Conservation (phyloP, 805 yeast genomes). For the Candida hungchunana region DNA sequence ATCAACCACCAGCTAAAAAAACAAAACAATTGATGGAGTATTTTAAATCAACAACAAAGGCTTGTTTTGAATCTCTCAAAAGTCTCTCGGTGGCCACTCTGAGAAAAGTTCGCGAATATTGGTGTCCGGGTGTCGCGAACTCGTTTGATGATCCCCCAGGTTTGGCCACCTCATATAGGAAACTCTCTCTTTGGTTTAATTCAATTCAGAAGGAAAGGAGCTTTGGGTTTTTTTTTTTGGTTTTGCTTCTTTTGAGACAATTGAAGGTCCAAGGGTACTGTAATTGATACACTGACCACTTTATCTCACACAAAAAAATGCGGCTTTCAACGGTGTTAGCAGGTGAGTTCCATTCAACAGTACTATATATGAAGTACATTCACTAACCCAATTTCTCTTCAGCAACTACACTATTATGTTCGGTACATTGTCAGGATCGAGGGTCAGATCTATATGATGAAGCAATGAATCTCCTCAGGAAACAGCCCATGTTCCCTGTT, state of each 20-base stretch:
- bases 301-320: neutral
- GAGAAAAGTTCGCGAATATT: neutral
- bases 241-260: neutral
- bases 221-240: neutral
- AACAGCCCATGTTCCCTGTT: slow-evolving; percentile 6
- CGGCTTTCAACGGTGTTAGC: neutral
- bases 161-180: too few relatives aligned
- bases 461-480: slow-evolving; percentile 1
- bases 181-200: too few relatives aligned
- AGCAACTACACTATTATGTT: neutral
- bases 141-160: too few relatives aligned
- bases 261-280: neutral
- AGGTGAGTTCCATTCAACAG: too few relatives aligned
- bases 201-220: neutral
- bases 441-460: slow-evolving; percentile 2
- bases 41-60: too few relatives aligned
- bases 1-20: too few relatives aligned
- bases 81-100: too few relatives aligned
- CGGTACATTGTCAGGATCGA: neutral
- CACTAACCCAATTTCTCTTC: neutral
- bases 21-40: too few relatives aligned
- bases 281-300: too few relatives aligned
- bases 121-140: slow-evolving; percentile 2
- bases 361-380: neutral
- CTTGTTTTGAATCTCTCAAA: too few relatives aligned